phyloP scores from a whole-genome alignment of 768 basidiomycete species.

The Amylocystis lapponica region DNA sequence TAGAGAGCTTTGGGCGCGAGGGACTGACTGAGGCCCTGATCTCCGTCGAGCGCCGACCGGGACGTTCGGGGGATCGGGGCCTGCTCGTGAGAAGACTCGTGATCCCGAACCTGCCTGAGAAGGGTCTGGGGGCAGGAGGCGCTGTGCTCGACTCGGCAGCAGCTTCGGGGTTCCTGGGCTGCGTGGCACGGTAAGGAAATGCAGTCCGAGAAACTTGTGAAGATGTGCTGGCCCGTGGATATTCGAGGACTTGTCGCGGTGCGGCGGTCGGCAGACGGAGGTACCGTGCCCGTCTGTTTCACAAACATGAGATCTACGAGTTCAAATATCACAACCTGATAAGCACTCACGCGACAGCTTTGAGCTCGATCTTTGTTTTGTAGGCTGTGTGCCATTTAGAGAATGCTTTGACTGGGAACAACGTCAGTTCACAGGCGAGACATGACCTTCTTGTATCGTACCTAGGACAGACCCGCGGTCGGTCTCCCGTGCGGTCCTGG shows the following conservation, averaged over 20 bases:
- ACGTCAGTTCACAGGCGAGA: slow-evolving; percentile 8
- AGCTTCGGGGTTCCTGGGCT: slow-evolving; percentile 10
- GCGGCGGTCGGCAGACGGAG: slow-evolving; percentile 62
- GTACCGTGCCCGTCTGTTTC: slow-evolving; percentile 68
- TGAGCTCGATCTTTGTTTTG: slow-evolving; percentile 64
- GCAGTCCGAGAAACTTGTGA: slow-evolving; percentile 2
- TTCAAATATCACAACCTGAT: slow-evolving; percentile 4
- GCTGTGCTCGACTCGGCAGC: slow-evolving; percentile 4
- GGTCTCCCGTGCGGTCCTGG: slow-evolving; percentile 58
- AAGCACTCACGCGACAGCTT: slow-evolving; percentile 74
- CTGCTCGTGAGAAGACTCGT: slow-evolving; percentile 35
- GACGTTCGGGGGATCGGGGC: slow-evolving; percentile 17
- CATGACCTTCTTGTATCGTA: slow-evolving; percentile 30
- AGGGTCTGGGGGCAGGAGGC: slow-evolving; percentile 20
- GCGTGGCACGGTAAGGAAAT: slow-evolving; percentile 10
- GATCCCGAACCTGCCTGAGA: slow-evolving; percentile 27
- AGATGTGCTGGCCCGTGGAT: slow-evolving; percentile 21
- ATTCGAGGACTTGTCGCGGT: slow-evolving; percentile 28
- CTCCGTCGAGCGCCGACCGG: slow-evolving; percentile 13
- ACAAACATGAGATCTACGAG: slow-evolving; percentile 12
- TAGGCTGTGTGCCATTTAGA: slow-evolving; percentile 66
- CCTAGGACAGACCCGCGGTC: slow-evolving; percentile 51
- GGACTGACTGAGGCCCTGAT: slow-evolving; percentile 8
- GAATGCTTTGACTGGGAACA: slow-evolving; percentile 42
- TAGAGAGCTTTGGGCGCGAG: slow-evolving; percentile 30